Base-by-base conservation (phyloP, 2,329 filamentous ascomycete genomes). In the Raffaelea arxii region DNA sequence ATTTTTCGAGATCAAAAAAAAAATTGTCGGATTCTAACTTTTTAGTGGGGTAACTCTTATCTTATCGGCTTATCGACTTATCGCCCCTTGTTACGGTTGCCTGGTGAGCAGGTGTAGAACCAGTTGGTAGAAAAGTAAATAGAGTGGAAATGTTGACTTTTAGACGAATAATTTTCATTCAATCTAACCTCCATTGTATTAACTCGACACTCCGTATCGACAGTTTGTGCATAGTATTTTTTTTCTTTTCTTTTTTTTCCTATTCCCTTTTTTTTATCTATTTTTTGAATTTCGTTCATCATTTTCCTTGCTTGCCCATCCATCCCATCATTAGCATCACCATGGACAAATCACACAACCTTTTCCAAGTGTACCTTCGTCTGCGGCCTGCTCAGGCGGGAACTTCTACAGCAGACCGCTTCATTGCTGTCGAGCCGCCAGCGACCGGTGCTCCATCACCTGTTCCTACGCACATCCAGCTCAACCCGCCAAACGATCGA, bases 321-420 rank as follows among this genome's bases (percentile, higher is more conserved):
- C 11, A 10, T 3, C 18, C 25, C 25, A 22, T n/a, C n/a, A n/a
- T n/a, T n/a, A n/a, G n/a, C 16, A 22, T n/a, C 44, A 36, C 41
- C 25, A 71, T 71, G 68, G 67, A 71, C 49, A 66, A 55, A 59
- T 54, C 58, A 24, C 57, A 60, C 49, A 78, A 77, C 51, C 78
- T 96, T 32, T 97, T 97, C 62, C 84, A 96, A 65, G 91, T 97
- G 48, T 96, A 86, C 60, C 75, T 97, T 36, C 86, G 91, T 42
- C 71, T 97, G 42, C 82, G 85, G 16, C 85, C 85, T n/a, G 75
- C 82, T 4, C 69, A 69, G 47, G 59, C 70, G 57, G 63, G 65
- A 40, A 59, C 65, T 18, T 47, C 65, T 39, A 56, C 62, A 51
- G 59, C 69, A 0, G 83, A 89, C 49, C 81, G 86, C 44, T 94